Percentiles rank a stretch among this genome's conserved stretches.
phyloP scores from a whole-genome alignment of 129 eudicot genomes.

The Rutidosis leptorrhynchoides region DNA sequence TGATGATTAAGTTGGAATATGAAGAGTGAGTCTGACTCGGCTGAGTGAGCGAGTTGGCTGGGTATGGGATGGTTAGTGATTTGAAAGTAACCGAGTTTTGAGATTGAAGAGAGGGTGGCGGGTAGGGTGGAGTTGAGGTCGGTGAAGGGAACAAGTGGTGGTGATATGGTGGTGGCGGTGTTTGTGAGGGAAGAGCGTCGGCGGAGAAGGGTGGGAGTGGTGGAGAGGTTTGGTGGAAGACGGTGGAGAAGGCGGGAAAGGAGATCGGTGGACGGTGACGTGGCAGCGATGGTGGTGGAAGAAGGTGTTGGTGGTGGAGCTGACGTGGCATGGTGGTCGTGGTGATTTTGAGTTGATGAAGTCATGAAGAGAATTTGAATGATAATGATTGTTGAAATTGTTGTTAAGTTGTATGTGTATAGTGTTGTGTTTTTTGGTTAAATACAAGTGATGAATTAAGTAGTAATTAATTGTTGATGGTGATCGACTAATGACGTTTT shows the following conservation, averaged over 20 bases:
- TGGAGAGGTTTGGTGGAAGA: conserved; percentile 39
- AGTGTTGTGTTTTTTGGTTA: conserved; percentile 2
- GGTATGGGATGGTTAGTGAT: conserved; percentile 53
- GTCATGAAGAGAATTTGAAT: conserved; percentile 17
- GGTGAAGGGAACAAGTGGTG: conserved; percentile 26
- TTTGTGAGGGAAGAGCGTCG: conserved; percentile 31
- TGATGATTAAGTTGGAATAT: conserved; percentile 44
- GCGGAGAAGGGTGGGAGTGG: conserved; percentile 22
- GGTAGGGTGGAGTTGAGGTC: conserved; percentile 26
- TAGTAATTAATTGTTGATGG: neutral
- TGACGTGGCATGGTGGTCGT: conserved; percentile 37
- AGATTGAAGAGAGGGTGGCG: conserved; percentile 40
- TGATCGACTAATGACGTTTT: conserved; percentile 22
- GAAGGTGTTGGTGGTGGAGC: conserved; percentile 96
- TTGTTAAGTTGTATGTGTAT: conserved; percentile 4
- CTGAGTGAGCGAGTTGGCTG: conserved; percentile 51
- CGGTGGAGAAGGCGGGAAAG: conserved; percentile 74
- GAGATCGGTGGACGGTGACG: conserved; percentile 41
- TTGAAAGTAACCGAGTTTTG: conserved; percentile 65
- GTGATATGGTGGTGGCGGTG: conserved; percentile 29
- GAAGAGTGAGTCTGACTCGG: conserved; percentile 56
- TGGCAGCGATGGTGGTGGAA: conserved; percentile 34
- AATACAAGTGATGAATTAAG: neutral
- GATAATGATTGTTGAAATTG: neutral
- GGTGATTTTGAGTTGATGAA: conserved; percentile 30